These are phyloP conservation scores for Apophysomyces sp. DNA, from an alignment of 371 early-diverging fungal genomes.

Conservation along the genomic window DNA sequence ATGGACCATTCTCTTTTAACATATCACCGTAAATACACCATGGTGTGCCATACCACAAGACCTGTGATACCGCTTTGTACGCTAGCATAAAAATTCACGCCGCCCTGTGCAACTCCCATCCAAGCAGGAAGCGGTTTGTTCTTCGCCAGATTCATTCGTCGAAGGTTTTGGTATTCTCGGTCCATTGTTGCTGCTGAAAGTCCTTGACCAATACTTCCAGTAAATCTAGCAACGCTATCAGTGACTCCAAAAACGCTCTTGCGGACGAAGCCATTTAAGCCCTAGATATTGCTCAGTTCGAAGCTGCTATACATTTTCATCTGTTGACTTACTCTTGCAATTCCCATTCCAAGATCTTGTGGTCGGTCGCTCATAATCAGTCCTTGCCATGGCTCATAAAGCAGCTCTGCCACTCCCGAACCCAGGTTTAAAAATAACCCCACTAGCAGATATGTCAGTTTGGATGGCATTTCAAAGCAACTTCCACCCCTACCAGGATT, in stretches of 20 bases:
- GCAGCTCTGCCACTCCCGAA: slow-evolving; percentile 85
- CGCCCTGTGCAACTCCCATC: slow-evolving; percentile 81
- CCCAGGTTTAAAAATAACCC: slow-evolving; percentile 83
- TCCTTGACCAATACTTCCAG: slow-evolving; percentile 88
- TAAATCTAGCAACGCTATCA: slow-evolving; percentile 82
- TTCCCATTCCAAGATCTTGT: slow-evolving; percentile 84
- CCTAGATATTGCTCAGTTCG: slow-evolving; percentile 18
- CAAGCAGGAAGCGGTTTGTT: slow-evolving; percentile 85
- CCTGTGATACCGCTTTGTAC: slow-evolving; percentile 83
- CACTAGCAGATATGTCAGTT: not conserved
- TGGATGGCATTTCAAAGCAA: not conserved
- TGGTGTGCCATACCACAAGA: slow-evolving; percentile 54
- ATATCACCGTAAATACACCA: not conserved
- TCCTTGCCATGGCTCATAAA: slow-evolving; percentile 91
- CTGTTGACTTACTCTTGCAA: slow-evolving; percentile 67
- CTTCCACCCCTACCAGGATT: slow-evolving; percentile 68
- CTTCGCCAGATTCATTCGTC: slow-evolving; percentile 66
- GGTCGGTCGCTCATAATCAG: slow-evolving; percentile 86
- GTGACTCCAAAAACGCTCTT: slow-evolving; percentile 89
- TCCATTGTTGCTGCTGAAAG: slow-evolving; percentile 88
- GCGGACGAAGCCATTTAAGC: slow-evolving; percentile 54
- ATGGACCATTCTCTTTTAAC: too few species aligned
- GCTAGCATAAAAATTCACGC: slow-evolving; percentile 71
- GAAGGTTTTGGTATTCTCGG: slow-evolving; percentile 73
- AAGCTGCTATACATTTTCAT: not conserved